Percentiles rank a stretch among this genome's conserved stretches.
Conservation (phyloP, 345 rosid genomes). For the Lumnitzera racemosa region DNA sequence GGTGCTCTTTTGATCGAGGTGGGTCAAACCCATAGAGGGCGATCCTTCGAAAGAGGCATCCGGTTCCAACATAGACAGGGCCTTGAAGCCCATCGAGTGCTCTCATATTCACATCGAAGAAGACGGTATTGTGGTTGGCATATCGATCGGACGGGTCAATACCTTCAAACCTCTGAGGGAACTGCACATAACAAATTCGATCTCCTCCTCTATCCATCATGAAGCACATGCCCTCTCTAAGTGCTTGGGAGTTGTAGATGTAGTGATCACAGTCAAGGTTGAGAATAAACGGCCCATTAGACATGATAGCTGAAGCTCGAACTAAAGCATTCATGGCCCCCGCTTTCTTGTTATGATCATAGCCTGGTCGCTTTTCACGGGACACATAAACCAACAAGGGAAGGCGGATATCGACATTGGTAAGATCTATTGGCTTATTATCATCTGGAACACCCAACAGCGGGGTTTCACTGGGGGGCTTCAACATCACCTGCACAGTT, state of each 20-base stretch:
- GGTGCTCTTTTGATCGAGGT: slow-evolving; percentile 66
- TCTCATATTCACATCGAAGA: slow-evolving; percentile 98
- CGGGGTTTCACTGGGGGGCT: slow-evolving; percentile 95
- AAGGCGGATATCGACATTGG: slow-evolving; percentile 89
- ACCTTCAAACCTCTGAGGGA: slow-evolving; percentile 97
- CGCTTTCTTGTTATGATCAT: slow-evolving; percentile 98
- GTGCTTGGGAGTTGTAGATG: slow-evolving; percentile 86
- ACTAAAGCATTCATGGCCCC: slow-evolving; percentile 99
- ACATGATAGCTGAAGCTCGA: slow-evolving; percentile 97
- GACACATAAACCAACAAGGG: slow-evolving; percentile 96
- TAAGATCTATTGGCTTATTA: slow-evolving; percentile 49
- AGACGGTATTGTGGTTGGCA: slow-evolving; percentile 96
- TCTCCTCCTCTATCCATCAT: slow-evolving; percentile 99
- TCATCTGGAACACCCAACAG: slow-evolving; percentile 64
- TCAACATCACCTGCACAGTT: slow-evolving; percentile 76
- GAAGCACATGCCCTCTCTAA: slow-evolving; percentile 99
- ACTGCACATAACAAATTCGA: slow-evolving; percentile 86
- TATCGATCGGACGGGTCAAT: slow-evolving; percentile 97
- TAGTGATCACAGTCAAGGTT: slow-evolving; percentile 99
- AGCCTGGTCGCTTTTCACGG: slow-evolving; percentile 98
- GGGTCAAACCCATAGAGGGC: slow-evolving; percentile 96
- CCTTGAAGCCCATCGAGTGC: slow-evolving; percentile 99
- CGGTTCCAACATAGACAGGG: slow-evolving; percentile 95
- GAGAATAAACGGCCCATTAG: slow-evolving; percentile 93
- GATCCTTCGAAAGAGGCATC: slow-evolving; percentile 86